These are phyloP conservation scores for Mortierella sp. DNA, from an alignment of 371 early-diverging fungal species.

Conservation along the genomic window DNA sequence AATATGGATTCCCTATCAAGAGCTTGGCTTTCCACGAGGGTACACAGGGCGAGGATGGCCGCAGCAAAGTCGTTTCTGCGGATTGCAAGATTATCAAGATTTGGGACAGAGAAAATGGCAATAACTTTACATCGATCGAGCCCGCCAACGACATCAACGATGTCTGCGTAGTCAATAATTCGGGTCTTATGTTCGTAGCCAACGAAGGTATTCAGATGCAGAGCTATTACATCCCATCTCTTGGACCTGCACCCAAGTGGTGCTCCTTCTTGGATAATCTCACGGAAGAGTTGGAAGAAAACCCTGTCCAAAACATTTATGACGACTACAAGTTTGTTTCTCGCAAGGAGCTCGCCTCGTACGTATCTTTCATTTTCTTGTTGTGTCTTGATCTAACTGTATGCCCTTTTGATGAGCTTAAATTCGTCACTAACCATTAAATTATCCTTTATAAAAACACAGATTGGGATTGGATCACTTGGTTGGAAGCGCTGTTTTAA, in stretches of 20 bases:
- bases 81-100: slow-evolving; percentile 94
- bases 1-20: slow-evolving; percentile 97
- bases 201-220: slow-evolving; percentile 96
- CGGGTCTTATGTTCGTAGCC: slow-evolving; percentile 95
- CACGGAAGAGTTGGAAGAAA: slow-evolving; percentile 98
- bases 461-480: slow-evolving; percentile 93
- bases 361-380: slow-evolving; percentile 1
- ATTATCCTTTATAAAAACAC: neutral
- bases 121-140: slow-evolving; percentile 92
- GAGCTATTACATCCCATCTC: slow-evolving; percentile 90
- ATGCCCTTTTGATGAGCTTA: too few species aligned
- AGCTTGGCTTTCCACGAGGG: slow-evolving; percentile 85
- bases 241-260: slow-evolving; percentile 98
- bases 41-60: slow-evolving; percentile 64
- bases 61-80: slow-evolving; percentile 86
- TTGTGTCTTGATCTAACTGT: neutral
- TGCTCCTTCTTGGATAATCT: slow-evolving; percentile 97
- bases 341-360: slow-evolving; percentile 85
- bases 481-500: slow-evolving; percentile 93
- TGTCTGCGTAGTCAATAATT: slow-evolving; percentile 83
- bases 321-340: slow-evolving; percentile 98
- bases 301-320: slow-evolving; percentile 86
- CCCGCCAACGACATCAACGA: slow-evolving; percentile 96
- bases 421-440: neutral
- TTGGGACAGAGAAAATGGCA: slow-evolving; percentile 88